Conservation (phyloP, 495 filamentous ascomycete genomes). For the Talaromyces liani region DNA sequence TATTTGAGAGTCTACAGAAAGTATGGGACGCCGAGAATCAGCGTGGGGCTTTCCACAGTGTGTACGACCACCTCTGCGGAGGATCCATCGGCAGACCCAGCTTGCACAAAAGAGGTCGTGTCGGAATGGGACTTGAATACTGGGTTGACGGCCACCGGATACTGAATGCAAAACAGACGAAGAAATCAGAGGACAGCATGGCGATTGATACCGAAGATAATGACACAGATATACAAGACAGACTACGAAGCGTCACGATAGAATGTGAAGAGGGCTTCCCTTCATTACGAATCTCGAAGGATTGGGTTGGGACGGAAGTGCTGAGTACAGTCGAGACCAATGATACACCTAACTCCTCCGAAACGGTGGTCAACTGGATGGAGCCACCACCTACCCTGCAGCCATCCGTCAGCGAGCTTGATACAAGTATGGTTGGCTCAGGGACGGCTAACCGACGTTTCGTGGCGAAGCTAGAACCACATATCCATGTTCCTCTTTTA, state of each 20-base stretch:
- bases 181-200: slow-evolving; percentile 28
- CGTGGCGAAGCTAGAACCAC: slow-evolving; percentile 75
- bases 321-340: slow-evolving; percentile 22
- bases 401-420: slow-evolving; percentile 28
- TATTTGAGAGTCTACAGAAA: slow-evolving; percentile 64
- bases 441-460: slow-evolving; percentile 69
- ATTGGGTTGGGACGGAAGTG: slow-evolving; percentile 32
- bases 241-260: slow-evolving; percentile 31
- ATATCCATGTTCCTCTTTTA: slow-evolving; percentile 63
- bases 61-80: slow-evolving; percentile 41
- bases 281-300: slow-evolving; percentile 39
- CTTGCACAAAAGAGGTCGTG: slow-evolving; percentile 63
- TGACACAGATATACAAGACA: slow-evolving; percentile 9
- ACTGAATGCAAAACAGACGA: slow-evolving; percentile 27
- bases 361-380: slow-evolving; percentile 31
- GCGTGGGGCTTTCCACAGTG: slow-evolving; percentile 32
- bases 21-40: slow-evolving; percentile 45
- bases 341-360: slow-evolving; percentile 14
- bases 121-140: slow-evolving; percentile 79
- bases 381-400: slow-evolving; percentile 44
- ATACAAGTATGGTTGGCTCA: slow-evolving; percentile 35
- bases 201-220: slow-evolving; percentile 24
- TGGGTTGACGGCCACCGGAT: slow-evolving; percentile 63
- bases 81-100: slow-evolving; percentile 63
- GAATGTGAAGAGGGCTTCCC: slow-evolving; percentile 44